A percentile compares a stretch with the other conserved stretches of the same genome.
phyloP scores from a whole-genome alignment of 1,139 yeast genomes.

The Starmera stellimalicola region DNA sequence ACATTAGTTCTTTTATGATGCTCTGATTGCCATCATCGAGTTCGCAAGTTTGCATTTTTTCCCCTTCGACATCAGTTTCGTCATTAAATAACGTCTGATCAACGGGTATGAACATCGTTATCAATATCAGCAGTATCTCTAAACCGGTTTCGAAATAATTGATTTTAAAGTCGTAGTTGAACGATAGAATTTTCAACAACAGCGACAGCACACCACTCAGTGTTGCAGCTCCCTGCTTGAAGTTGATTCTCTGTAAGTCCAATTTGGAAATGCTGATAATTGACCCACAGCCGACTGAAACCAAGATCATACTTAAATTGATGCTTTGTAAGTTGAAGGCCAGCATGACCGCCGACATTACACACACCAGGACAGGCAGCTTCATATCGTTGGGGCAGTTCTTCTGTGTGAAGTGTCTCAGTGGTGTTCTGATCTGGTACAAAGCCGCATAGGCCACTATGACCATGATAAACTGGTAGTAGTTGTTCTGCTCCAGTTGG shows the following conservation, averaged over 20 bases:
- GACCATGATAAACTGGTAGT: constrained; percentile 4
- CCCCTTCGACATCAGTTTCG: constrained; percentile 2
- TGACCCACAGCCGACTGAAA: constrained; percentile 15
- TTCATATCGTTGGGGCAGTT: constrained; percentile 2
- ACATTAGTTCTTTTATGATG: constrained; percentile 32
- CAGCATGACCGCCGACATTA: constrained; percentile 18
- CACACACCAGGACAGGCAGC: constrained; percentile 16
- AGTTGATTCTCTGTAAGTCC: constrained; percentile 7
- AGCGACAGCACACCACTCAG: constrained; percentile 22
- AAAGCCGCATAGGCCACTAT: constrained; percentile 7
- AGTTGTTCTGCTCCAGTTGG: not conserved
- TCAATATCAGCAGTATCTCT: constrained; percentile 9
- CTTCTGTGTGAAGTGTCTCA: constrained; percentile 11
- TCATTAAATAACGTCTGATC: constrained; percentile 9
- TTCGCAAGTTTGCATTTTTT: constrained; percentile 1
- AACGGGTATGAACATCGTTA: constrained; percentile 10
- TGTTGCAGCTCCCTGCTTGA: constrained; percentile 16
- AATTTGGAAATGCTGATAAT: constrained; percentile 10
- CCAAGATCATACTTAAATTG: constrained; percentile 19
- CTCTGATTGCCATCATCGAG: constrained; percentile 11
- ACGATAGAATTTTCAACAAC: constrained; percentile 24
- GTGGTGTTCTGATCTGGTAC: constrained; percentile 6
- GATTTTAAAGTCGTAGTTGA: constrained; percentile 14
- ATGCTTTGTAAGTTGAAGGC: constrained; percentile 18
- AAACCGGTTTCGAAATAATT: constrained; percentile 6